phyloP scores from a whole-genome alignment of 1,284 basidiomycete species.

The Papiliotrema flavescens region DNA sequence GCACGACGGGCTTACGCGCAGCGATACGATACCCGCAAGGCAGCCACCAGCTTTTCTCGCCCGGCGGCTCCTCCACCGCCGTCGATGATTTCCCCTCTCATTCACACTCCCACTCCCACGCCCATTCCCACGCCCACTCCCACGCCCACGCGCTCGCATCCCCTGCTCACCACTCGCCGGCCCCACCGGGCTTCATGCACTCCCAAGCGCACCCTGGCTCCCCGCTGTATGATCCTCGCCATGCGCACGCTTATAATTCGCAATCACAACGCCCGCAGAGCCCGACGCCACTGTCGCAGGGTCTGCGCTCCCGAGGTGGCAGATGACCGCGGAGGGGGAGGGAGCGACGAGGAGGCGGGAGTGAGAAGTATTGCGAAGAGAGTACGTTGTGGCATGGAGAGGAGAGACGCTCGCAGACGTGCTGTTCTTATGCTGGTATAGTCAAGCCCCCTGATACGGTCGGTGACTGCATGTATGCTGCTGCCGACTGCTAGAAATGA shows the following conservation, averaged over 20 bases:
- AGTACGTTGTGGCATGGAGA: too few relatives aligned
- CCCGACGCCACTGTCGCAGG: constrained; percentile 4
- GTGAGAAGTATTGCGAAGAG: too few relatives aligned
- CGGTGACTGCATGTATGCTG: too few relatives aligned
- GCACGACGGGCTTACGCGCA: background rate
- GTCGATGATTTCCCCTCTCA: constrained; percentile 5
- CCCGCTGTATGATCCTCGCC: background rate
- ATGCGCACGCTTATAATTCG: too few relatives aligned
- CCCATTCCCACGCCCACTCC: background rate
- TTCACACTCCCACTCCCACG: background rate
- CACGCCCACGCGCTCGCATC: background rate
- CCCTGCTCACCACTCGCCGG: background rate
- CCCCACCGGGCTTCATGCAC: constrained; percentile 2
- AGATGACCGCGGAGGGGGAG: too few relatives aligned
- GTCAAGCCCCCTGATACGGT: background rate
- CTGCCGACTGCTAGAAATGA: too few relatives aligned
- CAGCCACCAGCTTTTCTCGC: constrained; percentile 8
- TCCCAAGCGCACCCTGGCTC: background rate
- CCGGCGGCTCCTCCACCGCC: constrained; percentile 2
- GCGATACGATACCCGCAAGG: background rate
- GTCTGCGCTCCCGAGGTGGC: background rate
- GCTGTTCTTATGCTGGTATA: background rate
- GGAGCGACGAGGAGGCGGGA: too few relatives aligned
- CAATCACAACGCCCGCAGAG: constrained; percentile 1
- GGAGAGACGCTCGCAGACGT: too few relatives aligned